Percentiles rank a stretch among this genome's conserved stretches.
Evolutionary conservation across 805 yeast genomes (phyloP).

Genomic region (Suhomyces vadensis): DNA sequence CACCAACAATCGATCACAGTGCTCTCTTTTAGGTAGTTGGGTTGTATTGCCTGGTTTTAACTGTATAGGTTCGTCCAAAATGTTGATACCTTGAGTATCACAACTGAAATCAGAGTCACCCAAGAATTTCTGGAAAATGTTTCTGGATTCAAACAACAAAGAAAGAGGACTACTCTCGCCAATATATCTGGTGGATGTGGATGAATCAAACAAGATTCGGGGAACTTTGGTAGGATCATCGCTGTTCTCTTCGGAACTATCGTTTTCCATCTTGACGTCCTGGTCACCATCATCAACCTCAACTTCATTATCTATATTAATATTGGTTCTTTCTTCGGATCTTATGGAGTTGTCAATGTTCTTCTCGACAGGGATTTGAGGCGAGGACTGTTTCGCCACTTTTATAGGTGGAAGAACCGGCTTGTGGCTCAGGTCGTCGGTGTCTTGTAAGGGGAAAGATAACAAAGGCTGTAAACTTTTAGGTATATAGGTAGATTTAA

Average conservation of each 20-base stretch:
- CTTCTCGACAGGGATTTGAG: neutral
- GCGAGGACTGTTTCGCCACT: neutral
- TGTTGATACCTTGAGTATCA: constrained; percentile 37
- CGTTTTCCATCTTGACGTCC: constrained; percentile 5
- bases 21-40: constrained; percentile 9
- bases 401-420: constrained; percentile 1
- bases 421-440: neutral
- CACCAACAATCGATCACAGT: constrained; percentile 13
- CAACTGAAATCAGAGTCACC: constrained; percentile 37
- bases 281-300: constrained; percentile 10
- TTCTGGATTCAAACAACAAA: constrained; percentile 40
- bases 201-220: constrained; percentile 34
- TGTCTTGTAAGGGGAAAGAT: constrained; percentile 13
- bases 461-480: constrained; percentile 17
- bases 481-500: constrained; percentile 13
- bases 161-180: constrained; percentile 47
- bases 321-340: neutral
- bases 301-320: neutral
- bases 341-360: neutral
- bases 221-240: constrained; percentile 16
- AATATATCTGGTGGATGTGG: constrained; percentile 37
- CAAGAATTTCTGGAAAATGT: constrained; percentile 31
- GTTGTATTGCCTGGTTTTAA: constrained; percentile 18
- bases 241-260: constrained; percentile 6
- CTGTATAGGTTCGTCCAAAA: constrained; percentile 36